Evolutionary conservation across 768 basidiomycete species (phyloP).

Genomic region (Suillus brevipes): DNA sequence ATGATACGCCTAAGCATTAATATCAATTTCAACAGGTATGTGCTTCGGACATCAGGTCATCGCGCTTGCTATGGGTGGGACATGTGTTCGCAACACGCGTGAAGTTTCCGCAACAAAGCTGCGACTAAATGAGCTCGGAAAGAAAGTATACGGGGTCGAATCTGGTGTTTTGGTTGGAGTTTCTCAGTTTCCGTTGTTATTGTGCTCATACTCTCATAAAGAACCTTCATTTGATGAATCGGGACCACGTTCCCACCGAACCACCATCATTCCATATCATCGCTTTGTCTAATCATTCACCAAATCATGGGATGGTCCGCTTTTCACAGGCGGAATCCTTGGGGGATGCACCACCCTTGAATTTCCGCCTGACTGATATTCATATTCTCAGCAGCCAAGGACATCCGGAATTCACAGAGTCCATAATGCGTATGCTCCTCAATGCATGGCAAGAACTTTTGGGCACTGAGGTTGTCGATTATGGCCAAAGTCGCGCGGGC

Average conservation of each 20-base stretch:
- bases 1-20: background rate
- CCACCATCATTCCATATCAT: slow-evolving; percentile 60
- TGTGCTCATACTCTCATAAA: slow-evolving; percentile 28
- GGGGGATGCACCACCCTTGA: slow-evolving; percentile 17
- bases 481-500: slow-evolving; percentile 15
- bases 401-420: slow-evolving; percentile 83
- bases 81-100: slow-evolving; percentile 65
- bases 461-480: slow-evolving; percentile 24
- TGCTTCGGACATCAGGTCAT: slow-evolving; percentile 93
- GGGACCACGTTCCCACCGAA: slow-evolving; percentile 74
- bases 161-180: slow-evolving; percentile 1
- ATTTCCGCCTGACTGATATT: slow-evolving; percentile 42
- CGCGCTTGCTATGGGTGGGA: slow-evolving; percentile 71
- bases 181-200: background rate
- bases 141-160: slow-evolving; percentile 61
- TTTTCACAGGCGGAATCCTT: slow-evolving; percentile 26
- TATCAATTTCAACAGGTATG: slow-evolving; percentile 50
- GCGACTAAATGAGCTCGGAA: slow-evolving; percentile 65
- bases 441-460: slow-evolving; percentile 54
- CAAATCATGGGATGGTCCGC: slow-evolving; percentile 74
- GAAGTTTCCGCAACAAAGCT: slow-evolving; percentile 77
- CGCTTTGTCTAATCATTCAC: slow-evolving; percentile 54
- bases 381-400: slow-evolving; percentile 86
- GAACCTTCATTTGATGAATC: slow-evolving; percentile 86
- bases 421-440: slow-evolving; percentile 59